phyloP scores from a whole-genome alignment of 768 basidiomycete species.

The Imleria badia region DNA sequence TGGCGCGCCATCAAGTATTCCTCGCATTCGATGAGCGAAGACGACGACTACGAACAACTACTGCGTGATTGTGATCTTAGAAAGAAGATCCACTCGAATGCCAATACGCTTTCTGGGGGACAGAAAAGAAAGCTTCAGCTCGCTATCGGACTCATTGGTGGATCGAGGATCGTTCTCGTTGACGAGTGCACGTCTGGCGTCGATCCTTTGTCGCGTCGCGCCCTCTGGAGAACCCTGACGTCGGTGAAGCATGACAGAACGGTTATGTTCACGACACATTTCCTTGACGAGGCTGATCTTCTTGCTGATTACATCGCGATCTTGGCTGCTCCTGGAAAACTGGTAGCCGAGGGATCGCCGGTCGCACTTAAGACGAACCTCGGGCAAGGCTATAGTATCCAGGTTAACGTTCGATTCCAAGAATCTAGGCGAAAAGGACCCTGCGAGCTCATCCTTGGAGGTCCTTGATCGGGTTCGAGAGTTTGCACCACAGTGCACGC shows the following conservation, averaged over 20 bases:
- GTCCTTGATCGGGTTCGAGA: slow-evolving; percentile 44
- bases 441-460: slow-evolving; percentile 15
- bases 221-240: slow-evolving; percentile 74
- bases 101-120: slow-evolving; percentile 69
- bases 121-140: slow-evolving; percentile 83
- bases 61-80: slow-evolving; percentile 71
- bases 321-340: slow-evolving; percentile 69
- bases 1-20: slow-evolving; percentile 74
- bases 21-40: slow-evolving; percentile 34
- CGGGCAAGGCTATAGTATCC: slow-evolving; percentile 70
- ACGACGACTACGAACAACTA: slow-evolving; percentile 64
- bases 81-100: slow-evolving; percentile 66
- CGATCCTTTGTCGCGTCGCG: slow-evolving; percentile 75
- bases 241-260: slow-evolving; percentile 64
- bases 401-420: slow-evolving; percentile 46
- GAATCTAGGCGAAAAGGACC: slow-evolving; percentile 31
- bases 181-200: slow-evolving; percentile 80
- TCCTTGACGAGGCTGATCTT: slow-evolving; percentile 78
- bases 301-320: slow-evolving; percentile 76
- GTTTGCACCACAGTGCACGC: slow-evolving; percentile 45
- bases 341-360: slow-evolving; percentile 72
- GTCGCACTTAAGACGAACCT: slow-evolving; percentile 70
- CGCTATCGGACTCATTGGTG: slow-evolving; percentile 77
- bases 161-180: slow-evolving; percentile 63
- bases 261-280: slow-evolving; percentile 79